Base-by-base conservation (phyloP, 108 stramenopile genomes). In the Discostella stelligeroides region DNA sequence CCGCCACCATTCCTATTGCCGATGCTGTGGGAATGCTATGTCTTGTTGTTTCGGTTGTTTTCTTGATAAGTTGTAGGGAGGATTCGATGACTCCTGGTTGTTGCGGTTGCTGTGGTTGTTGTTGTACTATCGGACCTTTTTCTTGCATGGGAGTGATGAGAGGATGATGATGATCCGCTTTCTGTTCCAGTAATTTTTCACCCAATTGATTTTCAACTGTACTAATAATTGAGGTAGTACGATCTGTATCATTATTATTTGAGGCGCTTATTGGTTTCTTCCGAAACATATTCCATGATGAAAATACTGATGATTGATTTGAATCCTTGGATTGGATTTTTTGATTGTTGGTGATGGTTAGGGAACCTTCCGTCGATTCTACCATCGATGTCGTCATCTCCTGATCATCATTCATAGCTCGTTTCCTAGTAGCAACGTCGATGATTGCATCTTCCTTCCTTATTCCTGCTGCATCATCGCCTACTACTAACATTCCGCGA, bases 1-100 rank as follows among this genome's bases (percentile, higher is more conserved):
- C 91, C 21, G 83, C 88, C 3, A 87, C 84, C 61, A 79, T 72
- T n/a, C 79, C 79, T 5, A 79, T 45, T 5, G 66, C 42, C 24
- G 71, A 79, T 23, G 79, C 79, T 15, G 56, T 79, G 10, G 79
- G 60, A 13, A 79, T 72, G 18, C 55, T 63, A 41, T n/a, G n/a
- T n/a, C 54, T 63, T 21, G 71, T 63, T n/a, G 79, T 72, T 66
- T 72, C 55, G 13, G 29, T 72, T 29, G 79, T 72, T 63, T 79
- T 67, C 29, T 39, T 47, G 17, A 79, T 56, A 41, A 79, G 55
- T 37, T 79, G 60, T 39, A 72, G 1, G 30, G 79, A 79, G 30
- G 79, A 68, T 68, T 57, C 60, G 28, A 72, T 42, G 2, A 70
- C 24, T 17, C 63, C 72, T 6, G 60, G 54, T 9, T 61, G 63